phyloP scores from a whole-genome alignment of 805 yeast genomes.

The Saturnispora halmiae region DNA sequence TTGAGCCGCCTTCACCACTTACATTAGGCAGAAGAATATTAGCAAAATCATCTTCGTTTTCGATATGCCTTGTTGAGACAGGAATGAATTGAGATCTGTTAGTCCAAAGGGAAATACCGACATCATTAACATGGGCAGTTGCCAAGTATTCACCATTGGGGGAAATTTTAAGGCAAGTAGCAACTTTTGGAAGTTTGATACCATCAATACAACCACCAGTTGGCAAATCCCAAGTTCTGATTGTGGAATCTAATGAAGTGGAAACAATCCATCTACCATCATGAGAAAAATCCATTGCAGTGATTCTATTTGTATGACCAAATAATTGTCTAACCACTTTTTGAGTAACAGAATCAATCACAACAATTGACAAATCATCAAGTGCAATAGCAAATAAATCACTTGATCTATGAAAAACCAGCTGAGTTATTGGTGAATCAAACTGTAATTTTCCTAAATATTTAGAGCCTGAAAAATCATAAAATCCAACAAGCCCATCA shows the following conservation, averaged over 20 bases:
- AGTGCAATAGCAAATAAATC: conserved; percentile 78
- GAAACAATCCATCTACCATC: conserved; percentile 94
- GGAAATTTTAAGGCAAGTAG: conserved; percentile 69
- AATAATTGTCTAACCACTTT: conserved; percentile 75
- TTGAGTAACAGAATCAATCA: conserved; percentile 74
- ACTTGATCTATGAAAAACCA: conserved; percentile 73
- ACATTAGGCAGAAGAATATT: conserved; percentile 59
- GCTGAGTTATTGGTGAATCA: conserved; percentile 66
- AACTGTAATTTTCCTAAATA: conserved; percentile 58
- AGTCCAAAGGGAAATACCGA: conserved; percentile 90
- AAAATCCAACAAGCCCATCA: conserved; percentile 83
- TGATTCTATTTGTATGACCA: conserved; percentile 86
- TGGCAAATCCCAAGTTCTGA: conserved; percentile 96
- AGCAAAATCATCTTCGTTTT: conserved; percentile 66
- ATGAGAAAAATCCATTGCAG: conserved; percentile 82
- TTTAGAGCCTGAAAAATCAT: conserved; percentile 68
- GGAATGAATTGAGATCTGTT: conserved; percentile 77
- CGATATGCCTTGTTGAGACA: conserved; percentile 64
- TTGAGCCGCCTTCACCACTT: conserved; percentile 68
- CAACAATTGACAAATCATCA: conserved; percentile 77
- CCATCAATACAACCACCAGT: conserved; percentile 97
- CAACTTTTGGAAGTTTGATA: conserved; percentile 66
- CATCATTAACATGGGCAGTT: conserved; percentile 82
- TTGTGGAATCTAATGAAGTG: conserved; percentile 72
- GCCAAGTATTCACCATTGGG: conserved; percentile 87